Percentiles rank a stretch among this genome's conserved stretches.
Evolutionary conservation across 805 yeast genomes (phyloP).

Genomic region (Suhomyces sp.): DNA sequence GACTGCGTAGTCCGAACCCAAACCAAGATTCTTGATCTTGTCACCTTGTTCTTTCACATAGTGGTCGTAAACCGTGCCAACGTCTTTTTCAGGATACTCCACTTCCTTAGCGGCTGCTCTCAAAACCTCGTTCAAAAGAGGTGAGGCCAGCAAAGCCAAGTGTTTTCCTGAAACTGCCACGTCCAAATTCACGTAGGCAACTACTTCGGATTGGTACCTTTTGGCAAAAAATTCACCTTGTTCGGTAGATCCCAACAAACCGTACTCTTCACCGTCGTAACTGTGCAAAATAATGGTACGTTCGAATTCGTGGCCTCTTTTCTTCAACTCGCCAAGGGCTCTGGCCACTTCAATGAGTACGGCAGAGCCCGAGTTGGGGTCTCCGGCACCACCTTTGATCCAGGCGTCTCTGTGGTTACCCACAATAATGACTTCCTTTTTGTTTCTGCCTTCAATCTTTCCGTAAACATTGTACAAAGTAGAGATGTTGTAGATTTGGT

Average conservation of each 20-base stretch:
- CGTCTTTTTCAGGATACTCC: constrained; percentile 39
- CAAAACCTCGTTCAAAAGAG: constrained; percentile 50
- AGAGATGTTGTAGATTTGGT: constrained; percentile 39
- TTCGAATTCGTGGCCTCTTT: constrained; percentile 37
- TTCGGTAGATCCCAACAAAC: constrained; percentile 55
- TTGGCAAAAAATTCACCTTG: constrained; percentile 48
- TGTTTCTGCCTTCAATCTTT: constrained; percentile 38
- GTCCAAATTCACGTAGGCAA: constrained; percentile 52
- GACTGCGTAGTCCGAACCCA: constrained; percentile 54
- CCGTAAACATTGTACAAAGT: constrained; percentile 45
- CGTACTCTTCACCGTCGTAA: constrained; percentile 49
- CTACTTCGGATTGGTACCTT: constrained; percentile 38
- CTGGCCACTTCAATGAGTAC: constrained; percentile 41
- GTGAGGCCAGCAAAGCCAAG: constrained; percentile 50
- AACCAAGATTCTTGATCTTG: constrained; percentile 41
- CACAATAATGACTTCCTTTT: constrained; percentile 39
- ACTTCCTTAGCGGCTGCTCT: constrained; percentile 44
- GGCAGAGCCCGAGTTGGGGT: constrained; percentile 46
- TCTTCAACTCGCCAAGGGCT: constrained; percentile 37
- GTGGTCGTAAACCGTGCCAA: constrained; percentile 46
- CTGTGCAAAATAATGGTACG: constrained; percentile 37
- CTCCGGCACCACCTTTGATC: constrained; percentile 49
- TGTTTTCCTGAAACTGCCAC: constrained; percentile 51
- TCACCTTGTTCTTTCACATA: constrained; percentile 36
- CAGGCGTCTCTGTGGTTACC: constrained; percentile 49